Conservation (phyloP, 352 stramenopile species). For the Lagenidium sp. region DNA sequence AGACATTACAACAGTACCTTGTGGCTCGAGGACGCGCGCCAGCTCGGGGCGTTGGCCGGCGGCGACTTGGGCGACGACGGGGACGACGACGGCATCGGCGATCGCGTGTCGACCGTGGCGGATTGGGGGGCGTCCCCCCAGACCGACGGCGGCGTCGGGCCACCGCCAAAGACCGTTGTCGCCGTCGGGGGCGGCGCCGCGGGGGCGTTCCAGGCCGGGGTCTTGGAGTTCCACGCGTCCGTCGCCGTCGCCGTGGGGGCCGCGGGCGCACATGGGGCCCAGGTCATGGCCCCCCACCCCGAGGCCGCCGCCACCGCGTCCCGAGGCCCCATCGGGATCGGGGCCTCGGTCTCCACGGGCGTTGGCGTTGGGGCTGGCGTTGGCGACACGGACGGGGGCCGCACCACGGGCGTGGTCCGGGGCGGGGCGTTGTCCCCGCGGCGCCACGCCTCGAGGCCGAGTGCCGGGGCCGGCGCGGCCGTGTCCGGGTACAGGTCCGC, state of each 20-base stretch:
- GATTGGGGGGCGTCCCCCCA: too few relatives aligned
- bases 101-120: too few relatives aligned
- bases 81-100: too few relatives aligned
- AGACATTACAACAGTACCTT: conserved; percentile 30
- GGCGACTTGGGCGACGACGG: too few relatives aligned
- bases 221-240: conserved; percentile 12
- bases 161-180: background rate
- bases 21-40: too few relatives aligned
- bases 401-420: background rate
- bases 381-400: background rate
- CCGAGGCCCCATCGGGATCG: conserved; percentile 1
- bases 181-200: background rate
- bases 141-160: too few relatives aligned
- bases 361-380: too few relatives aligned
- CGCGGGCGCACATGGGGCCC: conserved; percentile 2
- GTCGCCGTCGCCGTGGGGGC: conserved; percentile 3
- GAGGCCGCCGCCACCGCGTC: background rate
- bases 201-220: conserved; percentile 15
- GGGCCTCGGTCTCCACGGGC: background rate
- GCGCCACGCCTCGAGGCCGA: conserved; percentile 34
- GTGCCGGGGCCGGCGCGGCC: conserved; percentile 19
- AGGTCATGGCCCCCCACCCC: too few relatives aligned
- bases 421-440: conserved; percentile 25
- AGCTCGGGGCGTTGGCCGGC: too few relatives aligned
- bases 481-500: conserved; percentile 71